A percentile compares a stretch with the other conserved stretches of the same genome.
Conservation (phyloP, 2,329 filamentous ascomycete species). For the Clarireedia homoeocarpa region DNA sequence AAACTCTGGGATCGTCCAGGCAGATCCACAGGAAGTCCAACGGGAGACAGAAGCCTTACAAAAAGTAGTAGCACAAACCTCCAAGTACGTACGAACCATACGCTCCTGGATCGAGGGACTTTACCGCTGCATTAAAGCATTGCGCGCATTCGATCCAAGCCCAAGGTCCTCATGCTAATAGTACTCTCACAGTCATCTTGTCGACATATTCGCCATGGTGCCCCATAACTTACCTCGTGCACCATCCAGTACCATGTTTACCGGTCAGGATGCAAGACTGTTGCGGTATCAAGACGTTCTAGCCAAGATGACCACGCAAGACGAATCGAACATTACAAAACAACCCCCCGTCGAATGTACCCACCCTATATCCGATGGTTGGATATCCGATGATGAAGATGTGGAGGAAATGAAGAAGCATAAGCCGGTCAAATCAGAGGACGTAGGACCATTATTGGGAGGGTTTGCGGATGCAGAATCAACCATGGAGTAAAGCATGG, state of each 20-base stretch:
- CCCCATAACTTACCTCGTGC: slow-evolving; percentile 39
- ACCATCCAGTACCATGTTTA: slow-evolving; percentile 32
- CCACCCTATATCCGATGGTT: slow-evolving; percentile 31
- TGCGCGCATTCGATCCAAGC: background rate
- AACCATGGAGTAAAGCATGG: slow-evolving; percentile 24
- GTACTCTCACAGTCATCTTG: slow-evolving; percentile 46
- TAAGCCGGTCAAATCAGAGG: slow-evolving; percentile 27
- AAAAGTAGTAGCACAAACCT: slow-evolving; percentile 55
- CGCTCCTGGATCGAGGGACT: slow-evolving; percentile 5
- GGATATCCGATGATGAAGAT: slow-evolving; percentile 35
- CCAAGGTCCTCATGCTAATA: slow-evolving; percentile 12
- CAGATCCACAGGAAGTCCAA: slow-evolving; percentile 54
- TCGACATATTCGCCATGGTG: slow-evolving; percentile 59
- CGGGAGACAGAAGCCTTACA: slow-evolving; percentile 58
- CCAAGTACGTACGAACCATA: slow-evolving; percentile 41
- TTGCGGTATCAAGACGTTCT: slow-evolving; percentile 55
- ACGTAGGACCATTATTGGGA: slow-evolving; percentile 29
- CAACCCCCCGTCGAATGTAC: slow-evolving; percentile 24
- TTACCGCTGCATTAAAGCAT: background rate
- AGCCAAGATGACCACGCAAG: slow-evolving; percentile 45
- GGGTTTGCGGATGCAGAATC: slow-evolving; percentile 29
- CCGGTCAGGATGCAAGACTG: slow-evolving; percentile 47
- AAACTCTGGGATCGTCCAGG: slow-evolving; percentile 41
- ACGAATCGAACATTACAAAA: slow-evolving; percentile 34
- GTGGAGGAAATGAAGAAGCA: slow-evolving; percentile 24